Evolutionary conservation across 495 filamentous ascomycete species (phyloP).

Genomic region (Penicillium nucicola): DNA sequence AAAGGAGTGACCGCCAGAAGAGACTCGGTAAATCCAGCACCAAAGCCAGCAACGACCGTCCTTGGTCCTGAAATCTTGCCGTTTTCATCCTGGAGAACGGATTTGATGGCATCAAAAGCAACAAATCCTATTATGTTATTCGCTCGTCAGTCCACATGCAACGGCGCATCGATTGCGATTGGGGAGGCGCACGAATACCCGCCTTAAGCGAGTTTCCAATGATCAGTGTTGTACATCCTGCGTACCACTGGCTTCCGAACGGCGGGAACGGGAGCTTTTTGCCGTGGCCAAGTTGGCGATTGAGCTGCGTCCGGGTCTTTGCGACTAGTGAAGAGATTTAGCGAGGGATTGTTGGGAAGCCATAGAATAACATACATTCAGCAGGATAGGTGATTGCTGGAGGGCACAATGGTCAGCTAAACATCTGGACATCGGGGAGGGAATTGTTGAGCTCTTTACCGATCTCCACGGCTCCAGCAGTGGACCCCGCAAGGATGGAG

Average conservation of each 20-base stretch:
- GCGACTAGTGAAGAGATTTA: constrained; percentile 57
- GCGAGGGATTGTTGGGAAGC: not conserved
- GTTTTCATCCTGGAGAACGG: constrained; percentile 73
- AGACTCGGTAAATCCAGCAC: constrained; percentile 91
- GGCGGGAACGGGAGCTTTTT: constrained; percentile 94
- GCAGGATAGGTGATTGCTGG: constrained; percentile 94
- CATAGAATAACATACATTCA: constrained; percentile 62
- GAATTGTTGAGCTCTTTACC: constrained; percentile 43
- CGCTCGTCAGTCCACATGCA: not conserved
- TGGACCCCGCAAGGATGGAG: constrained; percentile 83
- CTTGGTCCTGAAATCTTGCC: constrained; percentile 88
- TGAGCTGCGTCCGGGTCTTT: constrained; percentile 93
- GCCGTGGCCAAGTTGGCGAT: constrained; percentile 72
- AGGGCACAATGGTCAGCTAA: constrained; percentile 10
- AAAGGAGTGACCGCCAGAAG: constrained; percentile 93
- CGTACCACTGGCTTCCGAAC: constrained; percentile 94
- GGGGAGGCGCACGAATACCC: constrained; percentile 70
- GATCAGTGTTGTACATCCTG: constrained; percentile 94
- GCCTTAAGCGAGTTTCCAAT: constrained; percentile 96
- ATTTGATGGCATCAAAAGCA: constrained; percentile 91
- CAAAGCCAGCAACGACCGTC: constrained; percentile 91
- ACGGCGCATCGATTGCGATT: not conserved
- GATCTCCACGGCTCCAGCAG: constrained; percentile 93
- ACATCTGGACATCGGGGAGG: constrained; percentile 2
- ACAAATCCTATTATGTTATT: constrained; percentile 66